phyloP scores from a whole-genome alignment of 2,329 filamentous ascomycete genomes.

The Sordariomycetes sp. region DNA sequence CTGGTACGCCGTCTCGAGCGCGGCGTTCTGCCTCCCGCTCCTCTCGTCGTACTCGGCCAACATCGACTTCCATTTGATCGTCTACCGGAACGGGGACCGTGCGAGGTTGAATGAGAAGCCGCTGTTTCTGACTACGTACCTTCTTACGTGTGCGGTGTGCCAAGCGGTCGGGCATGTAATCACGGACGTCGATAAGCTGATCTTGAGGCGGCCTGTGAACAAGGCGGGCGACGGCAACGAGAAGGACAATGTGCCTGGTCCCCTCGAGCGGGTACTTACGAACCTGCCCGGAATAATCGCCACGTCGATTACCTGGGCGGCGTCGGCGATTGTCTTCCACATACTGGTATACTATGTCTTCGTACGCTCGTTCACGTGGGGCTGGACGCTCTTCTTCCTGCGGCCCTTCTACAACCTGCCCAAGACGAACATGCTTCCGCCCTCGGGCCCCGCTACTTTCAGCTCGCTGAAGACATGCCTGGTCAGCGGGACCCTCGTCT shows the following conservation, averaged over 20 bases:
- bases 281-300: constrained; percentile 25
- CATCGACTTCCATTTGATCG: constrained; percentile 60
- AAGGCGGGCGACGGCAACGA: constrained; percentile 8
- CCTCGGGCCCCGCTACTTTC: constrained; percentile 41
- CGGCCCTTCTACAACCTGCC: constrained; percentile 66
- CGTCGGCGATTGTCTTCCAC: constrained; percentile 27
- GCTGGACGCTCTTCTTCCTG: constrained; percentile 54
- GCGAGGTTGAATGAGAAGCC: constrained; percentile 74
- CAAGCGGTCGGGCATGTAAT: constrained; percentile 60
- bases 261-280: constrained; percentile 20
- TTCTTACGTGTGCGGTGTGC: constrained; percentile 53
- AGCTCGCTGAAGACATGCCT: constrained; percentile 42
- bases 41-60: constrained; percentile 52
- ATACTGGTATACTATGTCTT: constrained; percentile 48
- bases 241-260: constrained; percentile 7
- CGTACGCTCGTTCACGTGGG: constrained; percentile 53
- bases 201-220: constrained; percentile 11
- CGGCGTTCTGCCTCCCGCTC: constrained; percentile 69
- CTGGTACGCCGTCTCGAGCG: constrained; percentile 68
- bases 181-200: constrained; percentile 58
- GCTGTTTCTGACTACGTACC: constrained; percentile 63
- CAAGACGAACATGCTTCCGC: constrained; percentile 50
- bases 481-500: constrained; percentile 51
- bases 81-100: constrained; percentile 56
- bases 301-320: constrained; percentile 23